Conservation (phyloP, 257 asterid genomes). For the Solanum sejunctum region DNA sequence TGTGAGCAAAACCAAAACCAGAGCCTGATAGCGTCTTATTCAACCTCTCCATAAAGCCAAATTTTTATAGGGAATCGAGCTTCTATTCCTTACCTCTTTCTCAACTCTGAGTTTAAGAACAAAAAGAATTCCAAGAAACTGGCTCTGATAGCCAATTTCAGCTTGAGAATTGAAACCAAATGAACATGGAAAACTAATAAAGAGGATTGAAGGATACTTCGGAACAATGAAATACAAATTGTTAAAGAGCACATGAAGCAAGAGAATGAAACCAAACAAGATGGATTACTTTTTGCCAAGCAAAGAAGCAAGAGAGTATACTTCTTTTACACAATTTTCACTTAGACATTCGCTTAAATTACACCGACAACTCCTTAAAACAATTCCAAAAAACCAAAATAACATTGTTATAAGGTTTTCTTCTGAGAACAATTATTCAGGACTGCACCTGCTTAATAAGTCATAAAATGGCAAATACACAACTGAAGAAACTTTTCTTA, state of each 20-base stretch:
- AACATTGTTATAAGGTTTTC: background rate
- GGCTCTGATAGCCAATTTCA: background rate
- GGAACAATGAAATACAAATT: background rate
- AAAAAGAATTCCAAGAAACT: background rate
- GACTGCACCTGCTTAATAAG: background rate
- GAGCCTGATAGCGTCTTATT: background rate
- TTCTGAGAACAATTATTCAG: background rate
- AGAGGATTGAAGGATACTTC: background rate
- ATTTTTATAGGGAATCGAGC: background rate
- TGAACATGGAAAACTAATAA: background rate
- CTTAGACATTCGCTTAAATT: background rate
- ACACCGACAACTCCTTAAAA: background rate
- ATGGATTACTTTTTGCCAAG: background rate
- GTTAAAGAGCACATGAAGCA: background rate
- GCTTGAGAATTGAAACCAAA: background rate
- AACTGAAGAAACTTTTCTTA: background rate
- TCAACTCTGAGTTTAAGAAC: background rate
- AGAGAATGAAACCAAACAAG: background rate
- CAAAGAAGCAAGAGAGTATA: background rate
- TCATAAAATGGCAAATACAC: background rate
- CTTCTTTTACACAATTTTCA: background rate
- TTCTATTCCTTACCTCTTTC: background rate
- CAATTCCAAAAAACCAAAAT: background rate
- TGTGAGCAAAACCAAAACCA: background rate
- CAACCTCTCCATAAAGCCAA: background rate